These are phyloP conservation scores for Curvularia spicifera DNA, from an alignment of 2,329 filamentous ascomycete genomes.

Conservation along the genomic window DNA sequence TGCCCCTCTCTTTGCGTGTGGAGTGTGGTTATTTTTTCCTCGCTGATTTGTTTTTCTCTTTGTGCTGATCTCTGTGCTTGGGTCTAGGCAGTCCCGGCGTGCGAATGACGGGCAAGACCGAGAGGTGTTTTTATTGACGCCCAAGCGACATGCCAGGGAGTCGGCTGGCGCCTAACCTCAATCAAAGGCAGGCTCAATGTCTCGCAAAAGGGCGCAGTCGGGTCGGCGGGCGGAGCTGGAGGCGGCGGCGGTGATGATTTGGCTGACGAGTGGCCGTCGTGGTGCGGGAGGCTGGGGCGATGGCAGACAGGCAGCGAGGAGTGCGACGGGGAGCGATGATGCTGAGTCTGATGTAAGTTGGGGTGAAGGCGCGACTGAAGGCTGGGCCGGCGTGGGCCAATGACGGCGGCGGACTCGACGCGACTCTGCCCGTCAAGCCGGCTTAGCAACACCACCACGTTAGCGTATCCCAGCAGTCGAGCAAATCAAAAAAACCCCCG, in stretches of 20 bases:
- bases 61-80: constrained; percentile 1
- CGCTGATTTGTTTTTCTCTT: not conserved
- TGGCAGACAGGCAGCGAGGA: constrained; percentile 6
- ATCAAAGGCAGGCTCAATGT: constrained; percentile 11
- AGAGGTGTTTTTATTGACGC: constrained; percentile 33
- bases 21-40: not conserved
- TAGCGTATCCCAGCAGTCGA: constrained; percentile 16
- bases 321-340: constrained; percentile 12
- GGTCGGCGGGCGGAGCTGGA: not conserved
- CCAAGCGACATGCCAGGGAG: constrained; percentile 33
- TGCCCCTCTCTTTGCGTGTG: not conserved
- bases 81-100: constrained; percentile 12
- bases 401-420: constrained; percentile 12
- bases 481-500: constrained; percentile 13
- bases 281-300: not conserved
- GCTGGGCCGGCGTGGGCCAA: constrained; percentile 22
- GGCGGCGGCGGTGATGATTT: constrained; percentile 21
- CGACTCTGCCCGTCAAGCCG: constrained; percentile 8
- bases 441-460: constrained; percentile 15
- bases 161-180: constrained; percentile 34
- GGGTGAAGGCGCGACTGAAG: constrained; percentile 18
- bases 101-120: constrained; percentile 11
- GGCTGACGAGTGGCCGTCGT: constrained; percentile 15
- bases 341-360: constrained; percentile 29
- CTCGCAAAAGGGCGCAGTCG: not conserved